Conservation (phyloP, 2,329 filamentous ascomycete species). For the Penicillium verrucosum region DNA sequence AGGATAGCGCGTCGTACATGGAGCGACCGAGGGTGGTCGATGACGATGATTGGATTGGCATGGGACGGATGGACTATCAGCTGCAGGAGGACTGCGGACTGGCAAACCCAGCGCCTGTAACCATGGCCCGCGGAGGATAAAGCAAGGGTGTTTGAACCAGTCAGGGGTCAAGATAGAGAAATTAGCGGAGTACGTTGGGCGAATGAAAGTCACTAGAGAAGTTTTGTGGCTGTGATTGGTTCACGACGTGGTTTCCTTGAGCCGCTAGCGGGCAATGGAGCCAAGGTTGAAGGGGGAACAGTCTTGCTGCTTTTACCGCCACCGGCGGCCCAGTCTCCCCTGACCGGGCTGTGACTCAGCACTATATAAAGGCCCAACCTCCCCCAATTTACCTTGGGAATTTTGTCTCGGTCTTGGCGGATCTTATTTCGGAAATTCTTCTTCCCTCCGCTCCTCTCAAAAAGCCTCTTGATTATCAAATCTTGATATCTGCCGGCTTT, state of each 20-base stretch:
- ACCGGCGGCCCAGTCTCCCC: conserved; percentile 37
- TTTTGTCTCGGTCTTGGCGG: conserved; percentile 41
- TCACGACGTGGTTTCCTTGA: conserved; percentile 12
- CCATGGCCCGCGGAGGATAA: conserved; percentile 28
- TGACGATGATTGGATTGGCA: conserved; percentile 28
- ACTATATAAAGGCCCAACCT: conserved; percentile 43
- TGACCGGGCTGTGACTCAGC: conserved; percentile 36
- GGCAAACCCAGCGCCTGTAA: conserved; percentile 27
- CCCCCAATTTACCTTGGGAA: conserved; percentile 30
- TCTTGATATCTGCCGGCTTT: conserved; percentile 17
- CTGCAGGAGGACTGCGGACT: conserved; percentile 31
- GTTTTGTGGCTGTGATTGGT: conserved; percentile 1
- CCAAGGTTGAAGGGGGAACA: conserved; percentile 30
- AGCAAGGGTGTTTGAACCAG: conserved; percentile 25
- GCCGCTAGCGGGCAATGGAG: conserved; percentile 21
- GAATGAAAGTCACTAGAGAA: neutral
- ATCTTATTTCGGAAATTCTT: conserved; percentile 32
- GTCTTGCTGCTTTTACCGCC: conserved; percentile 39
- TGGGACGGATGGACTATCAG: conserved; percentile 23
- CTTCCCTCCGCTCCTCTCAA: conserved; percentile 22
- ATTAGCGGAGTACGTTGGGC: neutral
- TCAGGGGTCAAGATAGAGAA: conserved; percentile 7
- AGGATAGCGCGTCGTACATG: conserved; percentile 29
- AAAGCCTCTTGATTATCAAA: conserved; percentile 12
- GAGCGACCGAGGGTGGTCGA: conserved; percentile 24